Conservation (phyloP, 1,284 basidiomycete genomes). For the Polyporus tsugae region DNA sequence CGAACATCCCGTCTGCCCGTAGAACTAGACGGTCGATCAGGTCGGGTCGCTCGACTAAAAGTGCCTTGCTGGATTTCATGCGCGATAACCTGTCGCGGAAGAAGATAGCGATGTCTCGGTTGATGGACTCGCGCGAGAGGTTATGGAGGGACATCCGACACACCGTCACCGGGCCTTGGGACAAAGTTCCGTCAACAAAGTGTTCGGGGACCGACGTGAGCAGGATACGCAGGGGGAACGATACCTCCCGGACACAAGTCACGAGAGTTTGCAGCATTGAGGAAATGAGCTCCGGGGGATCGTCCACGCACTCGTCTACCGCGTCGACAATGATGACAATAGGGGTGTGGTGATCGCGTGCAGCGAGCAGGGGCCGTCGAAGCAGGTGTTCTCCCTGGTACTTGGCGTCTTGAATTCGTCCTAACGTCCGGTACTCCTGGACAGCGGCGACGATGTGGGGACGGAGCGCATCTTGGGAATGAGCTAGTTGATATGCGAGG, state of each 20-base stretch:
- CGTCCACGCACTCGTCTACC: slow-evolving; percentile 25
- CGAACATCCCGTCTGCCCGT: slow-evolving; percentile 24
- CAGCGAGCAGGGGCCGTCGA: slow-evolving; percentile 11
- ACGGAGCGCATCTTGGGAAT: slow-evolving; percentile 3
- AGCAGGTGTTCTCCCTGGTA: slow-evolving; percentile 13
- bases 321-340: slow-evolving; percentile 27
- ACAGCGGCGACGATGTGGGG: slow-evolving; percentile 14
- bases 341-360: not conserved
- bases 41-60: slow-evolving; percentile 11
- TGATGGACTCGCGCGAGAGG: slow-evolving; percentile 13
- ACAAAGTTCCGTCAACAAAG: slow-evolving; percentile 16
- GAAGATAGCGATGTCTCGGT: slow-evolving; percentile 24
- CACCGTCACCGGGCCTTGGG: slow-evolving; percentile 1
- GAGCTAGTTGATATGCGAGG: slow-evolving; percentile 28
- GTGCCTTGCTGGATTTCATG: slow-evolving; percentile 9
- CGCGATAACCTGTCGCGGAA: slow-evolving; percentile 11
- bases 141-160: slow-evolving; percentile 20
- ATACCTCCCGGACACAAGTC: not conserved
- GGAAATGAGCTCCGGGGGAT: not conserved
- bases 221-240: slow-evolving; percentile 26
- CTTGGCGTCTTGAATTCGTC: slow-evolving; percentile 11
- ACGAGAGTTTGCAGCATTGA: slow-evolving; percentile 20
- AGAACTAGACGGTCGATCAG: slow-evolving; percentile 14
- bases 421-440: slow-evolving; percentile 13
- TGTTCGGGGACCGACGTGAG: slow-evolving; percentile 29